Evolutionary conservation across 345 rosid species (phyloP), one percentile per base, ranked within the genome.

Genomic region (Gossypium mustelinum): DNA sequence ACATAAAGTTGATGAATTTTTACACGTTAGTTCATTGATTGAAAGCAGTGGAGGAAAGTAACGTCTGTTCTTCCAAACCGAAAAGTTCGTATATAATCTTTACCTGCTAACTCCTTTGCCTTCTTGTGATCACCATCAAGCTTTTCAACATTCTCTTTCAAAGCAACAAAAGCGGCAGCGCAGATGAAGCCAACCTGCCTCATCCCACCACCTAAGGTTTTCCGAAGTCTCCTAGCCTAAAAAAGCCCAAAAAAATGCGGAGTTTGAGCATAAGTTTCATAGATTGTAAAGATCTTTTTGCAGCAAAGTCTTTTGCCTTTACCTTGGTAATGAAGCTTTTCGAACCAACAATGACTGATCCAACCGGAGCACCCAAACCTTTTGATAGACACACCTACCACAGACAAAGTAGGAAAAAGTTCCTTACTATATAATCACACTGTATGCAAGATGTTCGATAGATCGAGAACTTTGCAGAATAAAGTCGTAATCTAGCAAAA

Each of bases 191-290:
- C 98, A 0, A 90, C 70, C 81, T 90, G 99, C 80, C 98, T 86
- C 99, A 95, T 93, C 69, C 98, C 98, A 25, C 99, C 99, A 22
- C 98, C 99, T 76, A 93, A 78, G 69, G 99, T 91, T 80, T 95
- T 95, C 82, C 97, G 83, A 41, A 95, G 84, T 78, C 85, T 85
- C 85, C 86, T 89, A 72, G 99, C 97, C 99, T 93, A n/a, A 66
- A 59, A 20, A 77, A 59, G 9, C 14, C 18, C 73, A 4, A 68
- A 7, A 7, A 44, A 9, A 25, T 18, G 4, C 61, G 50, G 48
- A 27, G 18, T 44, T 73, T 34, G 11, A 39, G 55, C 24, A 18
- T 61, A 65, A 24, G 16, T 56, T 20, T 61, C 8, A 54, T n/a
- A 73, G 5, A 9, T 27, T 62, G 14, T 55, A 13, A 25, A 76